A percentile compares a stretch with the other conserved stretches of the same genome.
Evolutionary conservation across 306 rosid species (phyloP).

Genomic region (Glycine tomentella): DNA sequence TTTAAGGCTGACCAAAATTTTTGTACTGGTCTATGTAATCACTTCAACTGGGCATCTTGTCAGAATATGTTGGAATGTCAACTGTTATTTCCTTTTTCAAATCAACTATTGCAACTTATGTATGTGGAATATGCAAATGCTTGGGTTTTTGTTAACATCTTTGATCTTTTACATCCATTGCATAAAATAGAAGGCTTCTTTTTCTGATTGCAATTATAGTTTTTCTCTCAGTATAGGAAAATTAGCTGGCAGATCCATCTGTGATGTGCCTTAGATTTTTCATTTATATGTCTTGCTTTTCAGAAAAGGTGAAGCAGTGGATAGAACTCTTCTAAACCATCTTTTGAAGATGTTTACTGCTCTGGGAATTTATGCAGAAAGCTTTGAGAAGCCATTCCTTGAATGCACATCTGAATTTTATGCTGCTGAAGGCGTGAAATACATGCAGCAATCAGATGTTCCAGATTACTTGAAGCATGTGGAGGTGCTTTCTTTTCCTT

Average conservation of each 20-base stretch:
- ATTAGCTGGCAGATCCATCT: conserved; percentile 27
- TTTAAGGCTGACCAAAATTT: conserved; percentile 17
- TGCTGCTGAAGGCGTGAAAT: conserved; percentile 95
- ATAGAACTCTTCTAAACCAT: conserved; percentile 95
- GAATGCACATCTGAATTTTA: conserved; percentile 95
- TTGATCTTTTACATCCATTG: conserved; percentile 10
- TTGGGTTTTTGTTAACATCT: conserved; percentile 32
- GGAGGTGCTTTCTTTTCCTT: conserved; percentile 71
- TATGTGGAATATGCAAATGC: background rate
- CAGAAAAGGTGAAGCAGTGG: conserved; percentile 97
- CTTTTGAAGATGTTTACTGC: conserved; percentile 98
- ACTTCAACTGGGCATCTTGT: conserved; percentile 35
- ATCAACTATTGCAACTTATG: conserved; percentile 9
- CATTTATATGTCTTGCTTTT: conserved; percentile 49
- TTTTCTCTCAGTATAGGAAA: conserved; percentile 23
- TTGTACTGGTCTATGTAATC: conserved; percentile 18
- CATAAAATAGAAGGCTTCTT: conserved; percentile 27
- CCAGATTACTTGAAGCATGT: conserved; percentile 98
- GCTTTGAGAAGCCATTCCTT: conserved; percentile 97
- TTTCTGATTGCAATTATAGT: conserved; percentile 29
- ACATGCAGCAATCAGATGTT: conserved; percentile 98
- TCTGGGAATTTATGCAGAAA: conserved; percentile 91
- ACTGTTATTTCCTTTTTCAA: conserved; percentile 24
- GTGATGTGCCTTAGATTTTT: conserved; percentile 32
- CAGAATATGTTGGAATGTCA: conserved; percentile 21